Conservation (phyloP, 345 rosid species). For the Lumnitzera racemosa region DNA sequence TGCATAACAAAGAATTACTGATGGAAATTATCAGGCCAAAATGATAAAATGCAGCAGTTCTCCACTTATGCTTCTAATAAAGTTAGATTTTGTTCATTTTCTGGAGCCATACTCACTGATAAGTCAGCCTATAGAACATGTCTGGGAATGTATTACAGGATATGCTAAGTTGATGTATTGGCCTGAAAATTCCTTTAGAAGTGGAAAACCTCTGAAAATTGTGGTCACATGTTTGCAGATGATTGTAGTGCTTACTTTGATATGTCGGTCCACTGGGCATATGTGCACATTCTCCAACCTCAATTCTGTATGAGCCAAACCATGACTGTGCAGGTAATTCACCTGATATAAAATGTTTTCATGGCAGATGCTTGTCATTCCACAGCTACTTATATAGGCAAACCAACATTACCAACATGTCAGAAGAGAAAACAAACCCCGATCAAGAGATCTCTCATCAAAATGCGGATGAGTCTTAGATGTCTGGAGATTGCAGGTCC, state of each 20-base stretch:
- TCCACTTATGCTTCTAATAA: too few relatives aligned
- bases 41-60: too few relatives aligned
- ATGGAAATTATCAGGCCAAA: too few relatives aligned
- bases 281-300: conserved; percentile 93
- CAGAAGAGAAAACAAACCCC: conserved; percentile 51
- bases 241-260: conserved; percentile 44
- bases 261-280: conserved; percentile 93
- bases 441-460: conserved; percentile 89
- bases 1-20: too few relatives aligned
- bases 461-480: conserved; percentile 60
- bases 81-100: too few relatives aligned
- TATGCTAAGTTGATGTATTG: too few relatives aligned
- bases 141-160: too few relatives aligned
- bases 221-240: too few relatives aligned
- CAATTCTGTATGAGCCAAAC: conserved; percentile 95
- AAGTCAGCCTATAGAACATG: too few relatives aligned
- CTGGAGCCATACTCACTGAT: too few relatives aligned
- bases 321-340: conserved; percentile 95
- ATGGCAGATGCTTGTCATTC: conserved; percentile 7
- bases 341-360: conserved; percentile 40
- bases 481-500: conserved; percentile 95
- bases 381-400: background rate
- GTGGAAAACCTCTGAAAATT: too few relatives aligned
- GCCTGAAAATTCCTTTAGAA: too few relatives aligned
- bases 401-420: background rate